A percentile compares a stretch with the other conserved stretches of the same genome.
Conservation (phyloP, 2,329 filamentous ascomycete species). For the Fusarium luffae region DNA sequence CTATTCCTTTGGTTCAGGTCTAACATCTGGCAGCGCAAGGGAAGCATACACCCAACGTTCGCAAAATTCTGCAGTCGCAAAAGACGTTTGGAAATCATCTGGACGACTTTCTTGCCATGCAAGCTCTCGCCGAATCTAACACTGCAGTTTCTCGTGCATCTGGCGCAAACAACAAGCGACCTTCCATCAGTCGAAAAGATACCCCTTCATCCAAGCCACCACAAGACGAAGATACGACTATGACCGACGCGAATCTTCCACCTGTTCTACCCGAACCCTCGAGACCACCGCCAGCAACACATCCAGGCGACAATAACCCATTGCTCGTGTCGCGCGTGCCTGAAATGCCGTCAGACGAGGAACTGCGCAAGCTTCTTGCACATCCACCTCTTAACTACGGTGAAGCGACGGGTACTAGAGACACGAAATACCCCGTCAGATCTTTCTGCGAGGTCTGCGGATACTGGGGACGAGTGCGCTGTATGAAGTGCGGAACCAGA, state of each 20-base stretch:
- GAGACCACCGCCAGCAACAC: conserved; percentile 50
- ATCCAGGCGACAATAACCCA: conserved; percentile 65
- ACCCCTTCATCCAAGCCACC: conserved; percentile 34
- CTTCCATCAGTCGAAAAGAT: conserved; percentile 44
- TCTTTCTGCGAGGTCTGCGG: conserved; percentile 83
- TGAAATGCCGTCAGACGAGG: conserved; percentile 65
- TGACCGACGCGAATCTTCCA: conserved; percentile 44
- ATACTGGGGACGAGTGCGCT: conserved; percentile 82
- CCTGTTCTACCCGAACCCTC: conserved; percentile 52
- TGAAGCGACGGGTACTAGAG: conserved; percentile 66
- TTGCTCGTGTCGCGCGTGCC: conserved; percentile 70
- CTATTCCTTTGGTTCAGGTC: not conserved
- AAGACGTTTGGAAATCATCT: conserved; percentile 88
- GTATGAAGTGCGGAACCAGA: conserved; percentile 80
- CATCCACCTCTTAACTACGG: conserved; percentile 75
- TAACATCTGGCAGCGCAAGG: conserved; percentile 51
- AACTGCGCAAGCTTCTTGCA: conserved; percentile 72
- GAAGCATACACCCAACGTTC: conserved; percentile 75
- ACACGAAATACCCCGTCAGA: conserved; percentile 65
- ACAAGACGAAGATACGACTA: conserved; percentile 44
- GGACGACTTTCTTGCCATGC: conserved; percentile 78
- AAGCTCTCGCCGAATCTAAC: conserved; percentile 57
- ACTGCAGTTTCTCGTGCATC: conserved; percentile 49
- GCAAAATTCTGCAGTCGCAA: conserved; percentile 81
- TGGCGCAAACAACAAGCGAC: conserved; percentile 47